A percentile compares a stretch with the other conserved stretches of the same genome.
These are phyloP conservation scores for Thermothelomyces thermophilus DNA, from an alignment of 2,329 filamentous ascomycete species.

Conservation along the genomic window DNA sequence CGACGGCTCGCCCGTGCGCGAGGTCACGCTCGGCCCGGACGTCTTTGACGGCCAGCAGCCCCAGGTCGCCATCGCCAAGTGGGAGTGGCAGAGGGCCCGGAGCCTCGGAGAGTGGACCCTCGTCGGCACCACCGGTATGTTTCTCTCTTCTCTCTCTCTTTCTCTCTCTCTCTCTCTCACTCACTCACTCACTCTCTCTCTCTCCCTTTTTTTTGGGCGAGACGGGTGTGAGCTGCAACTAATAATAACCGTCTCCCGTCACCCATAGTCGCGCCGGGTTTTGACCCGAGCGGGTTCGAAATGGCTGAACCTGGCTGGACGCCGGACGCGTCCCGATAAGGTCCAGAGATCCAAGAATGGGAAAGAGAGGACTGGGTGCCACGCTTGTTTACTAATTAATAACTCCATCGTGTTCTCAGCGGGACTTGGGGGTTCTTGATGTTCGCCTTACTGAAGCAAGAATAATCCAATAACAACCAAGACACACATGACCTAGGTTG, in stretches of 20 bases:
- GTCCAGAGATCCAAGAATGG: too few relatives aligned
- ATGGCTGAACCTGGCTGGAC: neutral
- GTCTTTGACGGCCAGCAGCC: constrained; percentile 38
- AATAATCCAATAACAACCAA: too few relatives aligned
- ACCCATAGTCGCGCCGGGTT: neutral
- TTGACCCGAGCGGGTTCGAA: neutral
- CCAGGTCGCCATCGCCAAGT: constrained; percentile 36
- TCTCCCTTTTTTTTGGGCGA: neutral
- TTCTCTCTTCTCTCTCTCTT: neutral
- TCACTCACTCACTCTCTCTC: neutral
- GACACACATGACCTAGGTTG: too few relatives aligned
- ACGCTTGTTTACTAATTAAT: too few relatives aligned
- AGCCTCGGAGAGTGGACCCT: constrained; percentile 44
- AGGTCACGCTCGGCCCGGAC: constrained; percentile 36
- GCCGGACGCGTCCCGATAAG: neutral
- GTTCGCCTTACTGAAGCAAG: too few relatives aligned
- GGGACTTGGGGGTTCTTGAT: too few relatives aligned
- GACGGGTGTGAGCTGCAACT: too few relatives aligned
- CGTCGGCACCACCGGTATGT: constrained; percentile 29
- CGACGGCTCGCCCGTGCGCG: constrained; percentile 34
- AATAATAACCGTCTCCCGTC: neutral
- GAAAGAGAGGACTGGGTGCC: too few relatives aligned
- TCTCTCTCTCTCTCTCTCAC: neutral
- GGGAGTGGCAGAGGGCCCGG: constrained; percentile 41
- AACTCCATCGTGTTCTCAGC: too few relatives aligned